A percentile compares a stretch with the other conserved stretches of the same genome.
Conservation (phyloP, 108 stramenopile genomes). For the Epipyxis sp. region DNA sequence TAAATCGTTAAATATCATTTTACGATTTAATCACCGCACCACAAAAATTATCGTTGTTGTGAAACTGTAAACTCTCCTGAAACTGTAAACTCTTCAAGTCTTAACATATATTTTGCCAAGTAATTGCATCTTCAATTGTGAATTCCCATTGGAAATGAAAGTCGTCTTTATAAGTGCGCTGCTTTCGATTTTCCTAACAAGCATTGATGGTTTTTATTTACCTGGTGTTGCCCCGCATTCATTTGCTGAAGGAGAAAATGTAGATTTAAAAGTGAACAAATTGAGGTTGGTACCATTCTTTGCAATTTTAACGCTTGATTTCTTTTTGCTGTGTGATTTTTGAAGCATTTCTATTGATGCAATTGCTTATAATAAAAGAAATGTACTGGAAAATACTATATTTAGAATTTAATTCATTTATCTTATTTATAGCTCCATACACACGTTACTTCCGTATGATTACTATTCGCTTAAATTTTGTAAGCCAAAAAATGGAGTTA, state of each 20-base stretch:
- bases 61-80: too few relatives aligned
- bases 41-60: too few relatives aligned
- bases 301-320: neutral
- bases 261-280: constrained; percentile 49
- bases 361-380: neutral
- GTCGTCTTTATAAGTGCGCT: too few relatives aligned
- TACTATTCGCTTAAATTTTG: constrained; percentile 90
- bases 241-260: constrained; percentile 49
- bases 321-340: neutral
- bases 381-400: neutral
- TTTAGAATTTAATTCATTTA: neutral
- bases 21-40: too few relatives aligned
- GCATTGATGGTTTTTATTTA: constrained; percentile 41
- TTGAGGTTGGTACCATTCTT: constrained; percentile 4
- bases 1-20: too few relatives aligned
- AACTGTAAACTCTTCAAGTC: too few relatives aligned
- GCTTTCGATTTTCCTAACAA: too few relatives aligned
- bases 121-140: too few relatives aligned
- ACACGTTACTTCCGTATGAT: constrained; percentile 79
- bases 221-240: constrained; percentile 53
- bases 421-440: constrained; percentile 27
- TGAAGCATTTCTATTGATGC: neutral
- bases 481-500: constrained; percentile 49
- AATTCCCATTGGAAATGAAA: too few relatives aligned
- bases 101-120: too few relatives aligned